Evolutionary conservation across 257 asterid species (phyloP), one percentile per base, ranked within the genome.

Genomic region (Lycium barbarum): DNA sequence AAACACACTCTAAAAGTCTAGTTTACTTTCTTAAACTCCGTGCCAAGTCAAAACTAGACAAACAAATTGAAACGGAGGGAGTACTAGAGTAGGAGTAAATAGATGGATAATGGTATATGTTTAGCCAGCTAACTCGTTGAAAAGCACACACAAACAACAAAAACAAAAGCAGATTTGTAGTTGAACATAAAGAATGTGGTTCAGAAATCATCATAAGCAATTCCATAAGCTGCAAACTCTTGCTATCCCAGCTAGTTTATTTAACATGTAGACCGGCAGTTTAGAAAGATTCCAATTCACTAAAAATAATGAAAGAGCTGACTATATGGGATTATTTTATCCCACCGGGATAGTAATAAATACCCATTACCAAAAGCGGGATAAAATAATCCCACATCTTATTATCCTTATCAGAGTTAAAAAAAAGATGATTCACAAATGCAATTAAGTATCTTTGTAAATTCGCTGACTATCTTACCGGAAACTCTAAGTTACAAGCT

Each of bases 401-500:
- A 26, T 26, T 26, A 26, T 26, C 33, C 33, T 26, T 26, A 26
- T 26, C 33, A 26, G 33, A 26, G 33, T 26, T 26, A 26, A 26
- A 26, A 26, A 38, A 36, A 70, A 38, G 53, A 70, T 38, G 20
- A 17, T 70, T 38, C 13, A 78, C 49, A 78, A 33, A 76, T 53
- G 65, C 65, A 53, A 76, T 76, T 51, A 20, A 76, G 57, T 72
- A n/a, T 72, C 80, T 18, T 17, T 51, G 47, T 26, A 53, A 53
- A 14, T 53, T 13, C 45, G 43, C 65, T 26, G 26, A 78, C 22
- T 26, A 78, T 53, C 22, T 26, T 33, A 78, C 17, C 47, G 15
- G 65, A 78, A 53, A 51, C 40, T 38, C 79, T 70, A 68, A 40
- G 33, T 70, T 70, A 70, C 8, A 70, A 70, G 79, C 4, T 70